Evolutionary conservation across 176 grass and related monocot species (phyloP), one percentile per base, ranked within the genome.

Genomic region (Melocanna baccifera): DNA sequence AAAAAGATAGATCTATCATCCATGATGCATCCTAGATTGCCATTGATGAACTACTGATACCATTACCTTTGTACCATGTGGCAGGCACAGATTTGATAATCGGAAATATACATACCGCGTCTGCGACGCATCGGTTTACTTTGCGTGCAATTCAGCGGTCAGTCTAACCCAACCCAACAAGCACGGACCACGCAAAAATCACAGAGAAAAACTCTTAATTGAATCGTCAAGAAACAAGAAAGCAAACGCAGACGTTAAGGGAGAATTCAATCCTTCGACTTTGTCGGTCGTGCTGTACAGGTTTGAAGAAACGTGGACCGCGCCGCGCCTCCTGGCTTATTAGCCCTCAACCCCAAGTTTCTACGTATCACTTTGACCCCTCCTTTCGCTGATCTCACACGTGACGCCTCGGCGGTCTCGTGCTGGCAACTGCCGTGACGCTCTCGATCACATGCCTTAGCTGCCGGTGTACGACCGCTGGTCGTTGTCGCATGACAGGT

Each of bases 331-430:
- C 18, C 22, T 22, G 69, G 25, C 37, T 81, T 57, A 75, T 79
- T 7, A 13, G 28, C 26, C 26, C 69, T 61, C 61, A 29, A 2
- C 1, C 23, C 47, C 47, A 46, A 3, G 6, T 42, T 75, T 89
- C 82, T 85, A 85, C 87, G 69, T 89, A 85, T 89, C 82, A 75
- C 69, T 10, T 59, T 50, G 82, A 75, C 76, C 0, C n/a, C 39
- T 47, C 12, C 42, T 23, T 32, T 14, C 1, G 57, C 20, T 80
- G 69, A 74, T 1, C 48, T 75, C 76, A 80, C 0, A 50, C 46
- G 4, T 74, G 87, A 84, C 81, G 87, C 4, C 15, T 1, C 16
- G 0, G 6, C 10, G 0, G 78, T 50, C 63, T 40, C 11, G 13
- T 11, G 16, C 18, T 6, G 11, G 22, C 32, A 34, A 40, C 22